These are phyloP conservation scores for Rhypophila decipiens DNA, from an alignment of 495 filamentous ascomycete species.

Conservation along the genomic window DNA sequence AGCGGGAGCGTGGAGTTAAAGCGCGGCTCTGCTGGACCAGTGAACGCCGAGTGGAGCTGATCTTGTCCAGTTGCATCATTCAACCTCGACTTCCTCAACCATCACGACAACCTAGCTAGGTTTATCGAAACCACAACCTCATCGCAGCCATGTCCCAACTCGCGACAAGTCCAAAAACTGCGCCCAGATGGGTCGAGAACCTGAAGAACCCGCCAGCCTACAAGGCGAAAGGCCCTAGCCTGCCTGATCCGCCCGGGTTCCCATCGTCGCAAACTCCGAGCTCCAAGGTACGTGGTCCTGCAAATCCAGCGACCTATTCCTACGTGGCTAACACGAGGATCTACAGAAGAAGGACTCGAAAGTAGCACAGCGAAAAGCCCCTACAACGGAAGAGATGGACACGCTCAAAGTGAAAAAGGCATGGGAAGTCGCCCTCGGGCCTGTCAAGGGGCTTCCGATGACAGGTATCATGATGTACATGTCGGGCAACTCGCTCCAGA, in stretches of 20 bases:
- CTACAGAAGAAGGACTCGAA: conserved; percentile 38
- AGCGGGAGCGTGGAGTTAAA: too few relatives aligned
- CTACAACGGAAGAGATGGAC: conserved; percentile 77
- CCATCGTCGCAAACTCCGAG: conserved; percentile 42
- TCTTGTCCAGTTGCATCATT: not conserved
- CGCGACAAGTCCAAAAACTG: conserved; percentile 8
- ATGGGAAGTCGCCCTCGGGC: conserved; percentile 94
- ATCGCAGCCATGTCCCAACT: conserved; percentile 17
- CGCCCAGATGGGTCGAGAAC: conserved; percentile 75
- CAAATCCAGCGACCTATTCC: too few relatives aligned
- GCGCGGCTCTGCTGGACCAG: not conserved
- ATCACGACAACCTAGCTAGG: not conserved
- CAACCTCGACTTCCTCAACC: not conserved
- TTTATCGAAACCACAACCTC: too few relatives aligned
- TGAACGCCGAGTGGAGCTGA: not conserved
- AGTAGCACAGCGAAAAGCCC: conserved; percentile 43
- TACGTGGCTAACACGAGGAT: too few relatives aligned
- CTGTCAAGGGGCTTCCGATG: conserved; percentile 93
- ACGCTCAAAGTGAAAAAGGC: conserved; percentile 95
- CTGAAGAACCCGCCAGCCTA: conserved; percentile 59
- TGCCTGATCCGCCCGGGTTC: conserved; percentile 87
- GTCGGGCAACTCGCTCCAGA: conserved; percentile 97
- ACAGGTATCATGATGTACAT: conserved; percentile 99
- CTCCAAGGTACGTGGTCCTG: conserved; percentile 54
- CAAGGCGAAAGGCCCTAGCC: conserved; percentile 50